A percentile compares a stretch with the other conserved stretches of the same genome.
Evolutionary conservation across 768 basidiomycete genomes (phyloP).

Genomic region (Leccinum boreale): DNA sequence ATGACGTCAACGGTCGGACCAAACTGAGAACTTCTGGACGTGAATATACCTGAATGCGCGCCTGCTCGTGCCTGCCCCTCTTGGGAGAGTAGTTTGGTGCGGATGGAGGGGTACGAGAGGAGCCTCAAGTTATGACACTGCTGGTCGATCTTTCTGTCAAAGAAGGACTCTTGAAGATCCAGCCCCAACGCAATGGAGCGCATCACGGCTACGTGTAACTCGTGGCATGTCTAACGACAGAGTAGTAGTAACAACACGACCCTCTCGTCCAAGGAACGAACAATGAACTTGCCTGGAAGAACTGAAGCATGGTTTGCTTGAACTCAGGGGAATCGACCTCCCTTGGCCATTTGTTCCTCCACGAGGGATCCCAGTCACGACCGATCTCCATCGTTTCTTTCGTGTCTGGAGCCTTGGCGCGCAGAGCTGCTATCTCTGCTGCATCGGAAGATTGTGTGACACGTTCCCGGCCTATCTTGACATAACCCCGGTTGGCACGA

Average conservation of each 20-base stretch:
- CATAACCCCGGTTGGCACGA: slow-evolving; percentile 82
- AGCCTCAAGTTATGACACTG: slow-evolving; percentile 81
- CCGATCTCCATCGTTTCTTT: slow-evolving; percentile 92
- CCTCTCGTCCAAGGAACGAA: neutral
- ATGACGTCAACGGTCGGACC: neutral
- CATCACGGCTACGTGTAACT: slow-evolving; percentile 75
- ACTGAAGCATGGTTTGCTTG: slow-evolving; percentile 68
- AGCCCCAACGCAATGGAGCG: slow-evolving; percentile 82
- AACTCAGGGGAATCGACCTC: slow-evolving; percentile 63
- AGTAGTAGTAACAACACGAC: slow-evolving; percentile 1
- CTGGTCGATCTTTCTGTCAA: slow-evolving; percentile 70
- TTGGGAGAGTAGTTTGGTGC: slow-evolving; percentile 48
- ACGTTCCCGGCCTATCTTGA: slow-evolving; percentile 76
- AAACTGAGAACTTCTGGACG: neutral
- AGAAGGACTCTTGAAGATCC: slow-evolving; percentile 67
- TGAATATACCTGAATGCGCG: slow-evolving; percentile 63
- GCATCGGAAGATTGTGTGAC: slow-evolving; percentile 72
- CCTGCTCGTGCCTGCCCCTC: slow-evolving; percentile 80
- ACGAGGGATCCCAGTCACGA: slow-evolving; percentile 72
- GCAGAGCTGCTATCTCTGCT: slow-evolving; percentile 67
- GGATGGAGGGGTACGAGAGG: slow-evolving; percentile 78
- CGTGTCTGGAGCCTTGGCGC: slow-evolving; percentile 73
- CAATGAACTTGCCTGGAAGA: slow-evolving; percentile 54
- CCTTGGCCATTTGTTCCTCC: slow-evolving; percentile 80
- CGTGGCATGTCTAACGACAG: slow-evolving; percentile 59